A percentile compares a stretch with the other conserved stretches of the same genome.
Conservation (phyloP, 2,329 filamentous ascomycete species). For the Colletotrichum simmondsii region DNA sequence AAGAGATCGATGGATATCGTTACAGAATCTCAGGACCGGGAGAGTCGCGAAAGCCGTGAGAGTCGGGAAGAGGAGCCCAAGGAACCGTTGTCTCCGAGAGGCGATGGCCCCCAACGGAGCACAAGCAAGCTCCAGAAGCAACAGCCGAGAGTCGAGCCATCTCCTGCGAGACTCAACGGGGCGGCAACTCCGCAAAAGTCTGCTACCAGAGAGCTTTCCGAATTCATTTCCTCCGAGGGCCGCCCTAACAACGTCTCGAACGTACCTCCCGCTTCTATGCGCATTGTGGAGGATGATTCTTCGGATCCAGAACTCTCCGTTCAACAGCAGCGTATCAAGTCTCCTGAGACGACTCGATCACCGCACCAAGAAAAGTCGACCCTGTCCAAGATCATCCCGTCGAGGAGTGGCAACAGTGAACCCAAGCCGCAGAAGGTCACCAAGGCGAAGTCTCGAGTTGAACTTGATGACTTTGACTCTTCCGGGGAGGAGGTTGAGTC, state of each 20-base stretch:
- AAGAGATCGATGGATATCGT: constrained; percentile 71
- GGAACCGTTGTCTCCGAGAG: constrained; percentile 52
- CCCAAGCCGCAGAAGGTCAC: constrained; percentile 62
- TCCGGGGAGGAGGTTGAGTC: constrained; percentile 55
- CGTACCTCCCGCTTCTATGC: constrained; percentile 65
- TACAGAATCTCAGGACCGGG: constrained; percentile 55
- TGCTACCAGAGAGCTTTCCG: constrained; percentile 53
- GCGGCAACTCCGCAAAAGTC: constrained; percentile 43
- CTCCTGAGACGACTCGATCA: constrained; percentile 46
- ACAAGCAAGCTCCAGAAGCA: constrained; percentile 79
- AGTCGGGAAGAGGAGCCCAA: constrained; percentile 49
- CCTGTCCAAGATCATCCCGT: constrained; percentile 55
- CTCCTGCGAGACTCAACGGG: constrained; percentile 54
- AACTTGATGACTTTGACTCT: constrained; percentile 77
- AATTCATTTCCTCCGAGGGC: constrained; percentile 53
- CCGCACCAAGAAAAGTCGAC: constrained; percentile 54
- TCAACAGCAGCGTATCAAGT: constrained; percentile 40
- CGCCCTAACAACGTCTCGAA: constrained; percentile 64
- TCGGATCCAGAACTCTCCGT: constrained; percentile 38
- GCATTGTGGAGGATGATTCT: constrained; percentile 65
- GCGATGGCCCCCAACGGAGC: constrained; percentile 59
- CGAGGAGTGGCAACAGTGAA: constrained; percentile 54
- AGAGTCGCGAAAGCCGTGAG: constrained; percentile 35
- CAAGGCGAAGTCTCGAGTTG: constrained; percentile 70
- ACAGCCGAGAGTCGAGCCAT: constrained; percentile 61